These are phyloP conservation scores for Picochlorum sp. DNA, from an alignment of 139 green algal genomes.

Conservation along the genomic window DNA sequence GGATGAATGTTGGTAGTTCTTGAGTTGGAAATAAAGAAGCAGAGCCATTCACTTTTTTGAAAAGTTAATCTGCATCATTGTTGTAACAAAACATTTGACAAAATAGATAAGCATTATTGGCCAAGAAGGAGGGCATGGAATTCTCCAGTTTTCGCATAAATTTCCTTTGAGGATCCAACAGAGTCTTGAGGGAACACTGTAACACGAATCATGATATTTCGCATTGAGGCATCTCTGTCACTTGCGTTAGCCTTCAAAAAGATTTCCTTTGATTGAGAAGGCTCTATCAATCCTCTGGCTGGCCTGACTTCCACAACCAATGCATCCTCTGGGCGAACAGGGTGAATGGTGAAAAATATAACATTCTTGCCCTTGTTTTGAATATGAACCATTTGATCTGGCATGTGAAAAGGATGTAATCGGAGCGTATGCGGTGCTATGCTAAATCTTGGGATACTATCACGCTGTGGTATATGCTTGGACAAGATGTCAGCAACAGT, in stretches of 20 bases:
- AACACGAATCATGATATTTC: too few relatives aligned
- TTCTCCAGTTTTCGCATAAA: too few relatives aligned
- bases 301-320: neutral
- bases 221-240: neutral
- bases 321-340: neutral
- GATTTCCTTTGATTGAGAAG: neutral
- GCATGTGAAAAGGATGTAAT: conserved; percentile 14
- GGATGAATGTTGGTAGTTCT: conserved; percentile 4
- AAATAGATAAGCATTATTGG: too few relatives aligned
- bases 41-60: too few relatives aligned
- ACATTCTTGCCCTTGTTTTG: conserved; percentile 13
- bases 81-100: too few relatives aligned
- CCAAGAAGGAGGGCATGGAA: too few relatives aligned
- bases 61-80: too few relatives aligned
- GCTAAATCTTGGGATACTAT: neutral
- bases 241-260: conserved; percentile 1
- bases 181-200: too few relatives aligned
- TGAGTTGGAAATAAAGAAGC: too few relatives aligned
- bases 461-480: neutral
- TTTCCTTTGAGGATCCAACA: too few relatives aligned
- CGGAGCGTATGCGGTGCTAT: conserved; percentile 10
- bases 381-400: conserved; percentile 16
- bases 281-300: neutral
- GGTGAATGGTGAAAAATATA: conserved; percentile 10
- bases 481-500: conserved; percentile 19